Evolutionary conservation across 164 flowering plant species (phyloP).

Genomic region (Vitis rotundifolia): DNA sequence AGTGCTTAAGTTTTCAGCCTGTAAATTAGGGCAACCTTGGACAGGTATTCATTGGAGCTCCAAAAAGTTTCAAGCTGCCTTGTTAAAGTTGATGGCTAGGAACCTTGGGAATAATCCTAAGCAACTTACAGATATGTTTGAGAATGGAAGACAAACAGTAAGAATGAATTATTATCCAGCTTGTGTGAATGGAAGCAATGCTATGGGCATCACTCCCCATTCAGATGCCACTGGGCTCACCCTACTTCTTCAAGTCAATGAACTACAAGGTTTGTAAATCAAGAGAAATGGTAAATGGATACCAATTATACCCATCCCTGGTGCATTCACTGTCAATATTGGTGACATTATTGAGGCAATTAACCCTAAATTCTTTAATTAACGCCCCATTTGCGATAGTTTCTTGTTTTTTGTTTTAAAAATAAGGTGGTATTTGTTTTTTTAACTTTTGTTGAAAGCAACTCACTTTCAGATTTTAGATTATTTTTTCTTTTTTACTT

Average conservation of each 20-base stretch:
- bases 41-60: slow-evolving; percentile 37
- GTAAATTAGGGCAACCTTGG: slow-evolving; percentile 30
- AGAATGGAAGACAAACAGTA: slow-evolving; percentile 24
- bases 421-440: too few relatives aligned
- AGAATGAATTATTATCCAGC: slow-evolving; percentile 53
- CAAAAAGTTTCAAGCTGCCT: slow-evolving; percentile 14
- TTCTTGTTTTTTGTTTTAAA: too few relatives aligned
- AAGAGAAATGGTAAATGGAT: slow-evolving; percentile 46
- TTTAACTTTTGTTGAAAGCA: too few relatives aligned
- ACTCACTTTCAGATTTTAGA: too few relatives aligned
- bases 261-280: slow-evolving; percentile 51
- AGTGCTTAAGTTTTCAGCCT: neutral
- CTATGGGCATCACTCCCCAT: slow-evolving; percentile 49
- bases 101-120: slow-evolving; percentile 33
- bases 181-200: slow-evolving; percentile 39
- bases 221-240: slow-evolving; percentile 45
- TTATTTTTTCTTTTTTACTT: too few relatives aligned
- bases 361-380: neutral
- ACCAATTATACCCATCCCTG: slow-evolving; percentile 36
- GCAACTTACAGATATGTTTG: slow-evolving; percentile 24
- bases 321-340: slow-evolving; percentile 43
- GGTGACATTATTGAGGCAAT: slow-evolving; percentile 56
- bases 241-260: slow-evolving; percentile 40
- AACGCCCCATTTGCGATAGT: too few relatives aligned
- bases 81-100: slow-evolving; percentile 30